A percentile compares a stretch with the other conserved stretches of the same genome.
Conservation (phyloP, 345 rosid species). For the Eutrema japonicum region DNA sequence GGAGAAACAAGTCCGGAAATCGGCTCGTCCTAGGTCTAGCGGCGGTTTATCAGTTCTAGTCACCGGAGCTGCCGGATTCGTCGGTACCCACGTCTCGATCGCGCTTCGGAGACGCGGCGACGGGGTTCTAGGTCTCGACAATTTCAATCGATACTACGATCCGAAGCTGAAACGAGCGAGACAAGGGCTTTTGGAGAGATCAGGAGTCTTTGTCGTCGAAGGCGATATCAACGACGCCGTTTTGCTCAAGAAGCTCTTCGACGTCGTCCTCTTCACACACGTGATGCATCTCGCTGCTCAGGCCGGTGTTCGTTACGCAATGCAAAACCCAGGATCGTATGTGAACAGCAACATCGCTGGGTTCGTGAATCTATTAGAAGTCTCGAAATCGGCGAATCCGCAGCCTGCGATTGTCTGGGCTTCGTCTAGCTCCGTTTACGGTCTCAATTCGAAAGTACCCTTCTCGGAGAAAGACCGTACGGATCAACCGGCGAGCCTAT, state of each 20-base stretch:
- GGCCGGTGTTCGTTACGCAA: constrained; percentile 71
- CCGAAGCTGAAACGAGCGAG: constrained; percentile 63
- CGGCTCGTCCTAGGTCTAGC: constrained; percentile 50
- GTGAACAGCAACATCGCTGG: constrained; percentile 70
- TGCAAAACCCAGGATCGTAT: constrained; percentile 69
- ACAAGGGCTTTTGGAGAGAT: constrained; percentile 49
- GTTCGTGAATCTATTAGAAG: constrained; percentile 62
- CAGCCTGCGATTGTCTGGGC: constrained; percentile 79
- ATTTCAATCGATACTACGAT: constrained; percentile 72
- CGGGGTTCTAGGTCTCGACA: constrained; percentile 75
- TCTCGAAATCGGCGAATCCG: constrained; percentile 57
- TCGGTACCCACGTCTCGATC: constrained; percentile 65
- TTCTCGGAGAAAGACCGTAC: constrained; percentile 70
- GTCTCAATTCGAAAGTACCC: constrained; percentile 66
- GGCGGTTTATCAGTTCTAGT: constrained; percentile 61
- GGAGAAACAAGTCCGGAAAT: constrained; percentile 59
- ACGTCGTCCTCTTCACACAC: constrained; percentile 59
- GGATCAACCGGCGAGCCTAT: constrained; percentile 65
- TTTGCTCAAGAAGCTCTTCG: constrained; percentile 58
- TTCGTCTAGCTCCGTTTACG: constrained; percentile 73
- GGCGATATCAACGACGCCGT: constrained; percentile 64
- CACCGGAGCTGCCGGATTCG: constrained; percentile 87
- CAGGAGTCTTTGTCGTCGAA: constrained; percentile 63
- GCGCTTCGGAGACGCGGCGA: constrained; percentile 70
- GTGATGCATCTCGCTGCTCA: constrained; percentile 75